Conservation (phyloP, 352 stramenopile species). For the Peronosclerospora sorghi region DNA sequence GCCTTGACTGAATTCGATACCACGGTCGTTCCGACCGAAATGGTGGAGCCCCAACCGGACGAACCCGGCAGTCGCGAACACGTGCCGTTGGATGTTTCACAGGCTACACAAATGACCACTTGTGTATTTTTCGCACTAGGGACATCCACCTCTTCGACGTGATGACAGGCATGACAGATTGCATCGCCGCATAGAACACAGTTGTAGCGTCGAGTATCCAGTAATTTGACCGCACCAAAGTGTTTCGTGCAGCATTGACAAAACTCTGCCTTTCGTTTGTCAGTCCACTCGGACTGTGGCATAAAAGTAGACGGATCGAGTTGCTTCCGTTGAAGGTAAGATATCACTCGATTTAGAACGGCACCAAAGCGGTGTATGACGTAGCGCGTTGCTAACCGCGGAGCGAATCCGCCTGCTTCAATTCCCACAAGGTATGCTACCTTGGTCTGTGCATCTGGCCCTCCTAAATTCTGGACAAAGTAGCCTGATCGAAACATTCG, state of each 20-base stretch:
- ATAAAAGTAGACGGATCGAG: conserved; percentile 26
- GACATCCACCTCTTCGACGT: conserved; percentile 25
- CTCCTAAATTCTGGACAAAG: conserved; percentile 28
- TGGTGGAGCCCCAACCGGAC: conserved; percentile 13
- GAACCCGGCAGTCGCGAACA: conserved; percentile 4
- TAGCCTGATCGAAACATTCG: conserved; percentile 35
- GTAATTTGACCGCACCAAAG: conserved; percentile 20
- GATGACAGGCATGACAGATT: conserved; percentile 33
- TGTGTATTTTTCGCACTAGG: conserved; percentile 14
- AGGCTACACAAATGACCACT: conserved; percentile 22
- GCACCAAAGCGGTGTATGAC: conserved; percentile 27
- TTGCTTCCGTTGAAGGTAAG: conserved; percentile 15
- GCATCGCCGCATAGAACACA: conserved; percentile 39
- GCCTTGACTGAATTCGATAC: conserved; percentile 1
- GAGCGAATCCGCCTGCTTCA: conserved; percentile 22
- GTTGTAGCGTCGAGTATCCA: conserved; percentile 28
- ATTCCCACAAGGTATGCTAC: conserved; percentile 32
- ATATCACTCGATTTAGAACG: conserved; percentile 25
- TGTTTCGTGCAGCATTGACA: conserved; percentile 34
- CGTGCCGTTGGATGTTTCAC: conserved; percentile 7
- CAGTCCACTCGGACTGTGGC: conserved; percentile 19
- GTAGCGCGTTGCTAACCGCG: conserved; percentile 22
- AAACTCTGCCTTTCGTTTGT: conserved; percentile 20
- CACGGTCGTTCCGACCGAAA: conserved; percentile 11
- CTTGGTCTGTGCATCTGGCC: conserved; percentile 17